Base-by-base conservation (phyloP, 495 filamentous ascomycete species). In the Niebla homalea region DNA sequence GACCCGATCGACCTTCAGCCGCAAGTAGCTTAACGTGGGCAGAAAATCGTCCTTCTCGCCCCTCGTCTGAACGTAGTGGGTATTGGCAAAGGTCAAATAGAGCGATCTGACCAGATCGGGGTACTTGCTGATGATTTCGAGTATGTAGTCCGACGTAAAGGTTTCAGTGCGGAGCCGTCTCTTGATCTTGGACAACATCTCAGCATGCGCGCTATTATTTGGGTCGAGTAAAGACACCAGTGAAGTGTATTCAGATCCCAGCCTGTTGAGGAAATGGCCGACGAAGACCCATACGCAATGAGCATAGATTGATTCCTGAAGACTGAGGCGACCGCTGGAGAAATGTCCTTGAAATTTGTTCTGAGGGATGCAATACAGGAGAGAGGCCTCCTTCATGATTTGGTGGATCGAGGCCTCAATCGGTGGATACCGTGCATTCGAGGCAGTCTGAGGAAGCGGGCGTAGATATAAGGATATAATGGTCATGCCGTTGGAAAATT, bases 281-380 rank as follows among this genome's bases (percentile, higher is more conserved):
- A 95, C 84, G 58, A 95, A 97, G 12, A 97, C 87, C 85, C 89
- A 95, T 10, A 92, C 85, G 61, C 88, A 94, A 67, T 98, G 92
- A 18, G 87, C 89, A 60, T 97, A 98, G 57, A 94, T 86, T 5
- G 93, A 89, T 69, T 98, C 92, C 64, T 98, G 92, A 61, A 98
- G 73, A 64, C 89, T 95, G 50, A 98, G 74, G 49, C 80, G 73
- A 16, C 90, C 93, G n/a, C 75, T 79, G 32, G 85, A 83, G 66
- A 98, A 98, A 62, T 94, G 77, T 42, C 72, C 67, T 62, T 95
- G 89, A 64, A 97, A 85, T 62, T 89, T 86, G 71, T 94, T 97
- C 66, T 94, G 92, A 5, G 92, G 92, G 57, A 98, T 84, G 70
- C 92, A 98, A 78, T 96, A 98, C 35, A 98, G 73, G 39, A 98